phyloP scores from a whole-genome alignment of 2,329 filamentous ascomycete genomes.

The Aspergillus neoniger region DNA sequence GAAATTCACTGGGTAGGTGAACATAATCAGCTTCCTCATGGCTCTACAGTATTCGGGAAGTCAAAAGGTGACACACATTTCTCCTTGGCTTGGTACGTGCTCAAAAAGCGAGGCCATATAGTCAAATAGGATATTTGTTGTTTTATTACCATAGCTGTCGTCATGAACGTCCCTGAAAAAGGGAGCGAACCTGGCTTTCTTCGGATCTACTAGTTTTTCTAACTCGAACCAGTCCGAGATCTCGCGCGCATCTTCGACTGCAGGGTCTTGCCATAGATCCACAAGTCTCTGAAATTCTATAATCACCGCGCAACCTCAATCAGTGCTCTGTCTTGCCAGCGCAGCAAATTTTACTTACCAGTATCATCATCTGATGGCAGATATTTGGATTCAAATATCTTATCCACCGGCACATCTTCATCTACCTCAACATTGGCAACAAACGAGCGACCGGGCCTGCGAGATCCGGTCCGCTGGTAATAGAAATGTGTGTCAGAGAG shows the following conservation, averaged over 20 bases:
- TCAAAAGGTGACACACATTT: neutral
- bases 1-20: neutral
- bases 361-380: conserved; percentile 5
- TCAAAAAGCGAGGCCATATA: neutral
- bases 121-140: neutral
- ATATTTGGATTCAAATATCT: neutral
- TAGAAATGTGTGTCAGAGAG: neutral
- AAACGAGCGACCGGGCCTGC: neutral
- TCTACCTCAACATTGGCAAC: neutral
- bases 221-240: neutral
- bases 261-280: neutral
- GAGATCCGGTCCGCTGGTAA: neutral
- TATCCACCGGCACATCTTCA: neutral
- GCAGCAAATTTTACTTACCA: neutral
- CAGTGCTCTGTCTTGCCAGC: neutral
- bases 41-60: neutral
- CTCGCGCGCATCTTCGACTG: neutral
- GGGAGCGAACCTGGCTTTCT: neutral
- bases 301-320: neutral
- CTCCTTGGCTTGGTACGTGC: neutral
- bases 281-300: neutral
- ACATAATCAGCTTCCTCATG: neutral
- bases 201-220: neutral
- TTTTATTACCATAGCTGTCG: neutral
- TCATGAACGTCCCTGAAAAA: neutral